Percentiles rank a stretch among this genome's conserved stretches.
Evolutionary conservation across 1,284 basidiomycete species (phyloP).

Genomic region (Athelia psychrophila): DNA sequence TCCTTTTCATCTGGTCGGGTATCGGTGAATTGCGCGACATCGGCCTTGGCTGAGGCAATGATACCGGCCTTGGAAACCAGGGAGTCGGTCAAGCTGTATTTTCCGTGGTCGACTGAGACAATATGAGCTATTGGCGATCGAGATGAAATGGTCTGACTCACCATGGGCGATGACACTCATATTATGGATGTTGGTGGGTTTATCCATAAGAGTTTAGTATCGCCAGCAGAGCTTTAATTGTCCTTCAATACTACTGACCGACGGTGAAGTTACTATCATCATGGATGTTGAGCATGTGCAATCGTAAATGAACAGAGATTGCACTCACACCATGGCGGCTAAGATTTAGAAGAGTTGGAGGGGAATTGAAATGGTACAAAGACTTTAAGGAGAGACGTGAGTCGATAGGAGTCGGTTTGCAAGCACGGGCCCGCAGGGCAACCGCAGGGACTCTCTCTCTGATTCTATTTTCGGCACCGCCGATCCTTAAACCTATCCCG

Average conservation of each 20-base stretch:
- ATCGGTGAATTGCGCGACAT: constrained; percentile 97
- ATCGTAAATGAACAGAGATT: constrained; percentile 9
- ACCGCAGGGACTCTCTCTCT: too few relatives aligned
- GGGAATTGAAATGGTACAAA: background rate
- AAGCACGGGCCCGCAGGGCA: too few relatives aligned
- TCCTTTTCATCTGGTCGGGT: constrained; percentile 99
- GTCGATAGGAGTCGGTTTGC: too few relatives aligned
- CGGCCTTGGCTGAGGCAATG: constrained; percentile 93
- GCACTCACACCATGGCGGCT: constrained; percentile 75
- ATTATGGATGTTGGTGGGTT: constrained; percentile 93
- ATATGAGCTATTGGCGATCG: constrained; percentile 15
- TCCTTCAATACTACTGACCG: constrained; percentile 51
- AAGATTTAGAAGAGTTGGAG: constrained; percentile 34
- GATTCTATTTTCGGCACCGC: too few relatives aligned
- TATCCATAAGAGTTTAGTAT: constrained; percentile 62
- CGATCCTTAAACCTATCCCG: too few relatives aligned
- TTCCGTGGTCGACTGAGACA: constrained; percentile 94
- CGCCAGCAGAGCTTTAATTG: constrained; percentile 4
- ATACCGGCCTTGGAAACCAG: constrained; percentile 99
- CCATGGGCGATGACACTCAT: constrained; percentile 78
- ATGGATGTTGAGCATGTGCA: constrained; percentile 30
- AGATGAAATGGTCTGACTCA: background rate
- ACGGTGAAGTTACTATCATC: constrained; percentile 81
- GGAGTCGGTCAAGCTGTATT: constrained; percentile 99
- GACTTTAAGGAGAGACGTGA: too few relatives aligned